A percentile compares a stretch with the other conserved stretches of the same genome.
Evolutionary conservation across 2,329 filamentous ascomycete species (phyloP).

Genomic region (Aureobasidium mangrovei): DNA sequence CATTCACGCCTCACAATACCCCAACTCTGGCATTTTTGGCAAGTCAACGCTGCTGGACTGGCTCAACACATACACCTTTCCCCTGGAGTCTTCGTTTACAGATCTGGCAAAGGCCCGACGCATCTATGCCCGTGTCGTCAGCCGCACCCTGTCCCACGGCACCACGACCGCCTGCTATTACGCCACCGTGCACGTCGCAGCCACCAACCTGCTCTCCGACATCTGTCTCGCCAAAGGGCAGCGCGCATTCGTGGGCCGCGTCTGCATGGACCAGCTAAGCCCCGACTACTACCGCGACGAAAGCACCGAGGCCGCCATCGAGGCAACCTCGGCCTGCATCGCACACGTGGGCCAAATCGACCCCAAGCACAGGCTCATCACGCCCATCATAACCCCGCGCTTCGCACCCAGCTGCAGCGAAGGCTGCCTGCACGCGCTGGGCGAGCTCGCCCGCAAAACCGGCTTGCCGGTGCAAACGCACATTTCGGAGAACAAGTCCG

Average conservation of each 20-base stretch:
- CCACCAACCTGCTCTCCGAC: slow-evolving; percentile 85
- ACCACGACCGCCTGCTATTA: slow-evolving; percentile 95
- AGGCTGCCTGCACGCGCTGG: slow-evolving; percentile 53
- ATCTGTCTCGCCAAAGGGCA: slow-evolving; percentile 75
- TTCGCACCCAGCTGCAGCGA: slow-evolving; percentile 50
- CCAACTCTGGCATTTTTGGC: slow-evolving; percentile 88
- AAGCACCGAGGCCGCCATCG: slow-evolving; percentile 52
- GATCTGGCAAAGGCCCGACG: slow-evolving; percentile 53
- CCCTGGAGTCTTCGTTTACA: slow-evolving; percentile 70
- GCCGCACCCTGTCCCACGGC: slow-evolving; percentile 74
- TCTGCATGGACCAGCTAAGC: slow-evolving; percentile 84
- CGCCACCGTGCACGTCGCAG: slow-evolving; percentile 74
- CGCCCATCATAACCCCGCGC: slow-evolving; percentile 68
- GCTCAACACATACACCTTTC: slow-evolving; percentile 92
- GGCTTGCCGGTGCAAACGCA: slow-evolving; percentile 75
- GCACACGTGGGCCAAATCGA: slow-evolving; percentile 59
- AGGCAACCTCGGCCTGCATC: slow-evolving; percentile 34
- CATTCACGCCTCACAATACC: slow-evolving; percentile 90
- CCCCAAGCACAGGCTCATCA: slow-evolving; percentile 54
- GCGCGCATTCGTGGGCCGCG: slow-evolving; percentile 79
- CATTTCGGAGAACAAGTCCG: slow-evolving; percentile 70
- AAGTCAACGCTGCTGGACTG: slow-evolving; percentile 88
- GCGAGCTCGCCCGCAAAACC: slow-evolving; percentile 52
- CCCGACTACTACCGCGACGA: slow-evolving; percentile 75
- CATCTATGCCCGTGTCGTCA: slow-evolving; percentile 71